Base-by-base conservation (phyloP, 371 early-diverging fungal genomes). In the Amoeboaphelidium protococcarum region DNA sequence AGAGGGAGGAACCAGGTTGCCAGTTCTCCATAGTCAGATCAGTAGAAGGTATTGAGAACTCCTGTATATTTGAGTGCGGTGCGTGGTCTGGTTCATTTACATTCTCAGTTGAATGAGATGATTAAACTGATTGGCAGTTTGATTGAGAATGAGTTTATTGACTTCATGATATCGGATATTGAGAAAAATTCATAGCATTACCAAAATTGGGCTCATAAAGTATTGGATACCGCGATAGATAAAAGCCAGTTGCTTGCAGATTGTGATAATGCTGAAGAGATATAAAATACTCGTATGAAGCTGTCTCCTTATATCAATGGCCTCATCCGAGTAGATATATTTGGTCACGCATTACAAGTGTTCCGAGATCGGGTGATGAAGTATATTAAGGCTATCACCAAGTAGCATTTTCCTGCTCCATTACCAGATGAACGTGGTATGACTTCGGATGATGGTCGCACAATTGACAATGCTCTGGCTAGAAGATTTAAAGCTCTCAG, bases 71-170 rank as follows among this genome's bases (percentile, higher is more conserved):
- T n/a, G n/a, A n/a, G n/a, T n/a, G n/a, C n/a, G n/a, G 69, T 78
- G 0, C 57, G 58, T 21, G 71, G 72, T 2, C 55, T 80, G 46
- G 58, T 61, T 0, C 62, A 76, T 46, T 71, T 79, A 51, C 58
- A 69, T 13, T 60, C 58, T 1, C 76, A 81, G 45, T 53, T 82
- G 41, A 56, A 64, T 13, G 74, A 77, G 43, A 67, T 78, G 69
- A 56, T 72, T 24, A 67, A 64, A 44, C 65, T 71, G 10, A 75
- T 80, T 2, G 73, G 71, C 3, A 57, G 61, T 26, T 69, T 76
- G 69, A 74, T 79, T 72, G 74, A 79, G 46, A 64, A 62, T 47
- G 82, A 82, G 45, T 68, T 82, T 13, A 56, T 74, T 37, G 64
- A 64, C 25, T 56, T 74, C 2, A 42, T 79, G 21, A 46, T 78